Evolutionary conservation across 441 rosid genomes (phyloP).

Genomic region (Syzygium syzygioides): DNA sequence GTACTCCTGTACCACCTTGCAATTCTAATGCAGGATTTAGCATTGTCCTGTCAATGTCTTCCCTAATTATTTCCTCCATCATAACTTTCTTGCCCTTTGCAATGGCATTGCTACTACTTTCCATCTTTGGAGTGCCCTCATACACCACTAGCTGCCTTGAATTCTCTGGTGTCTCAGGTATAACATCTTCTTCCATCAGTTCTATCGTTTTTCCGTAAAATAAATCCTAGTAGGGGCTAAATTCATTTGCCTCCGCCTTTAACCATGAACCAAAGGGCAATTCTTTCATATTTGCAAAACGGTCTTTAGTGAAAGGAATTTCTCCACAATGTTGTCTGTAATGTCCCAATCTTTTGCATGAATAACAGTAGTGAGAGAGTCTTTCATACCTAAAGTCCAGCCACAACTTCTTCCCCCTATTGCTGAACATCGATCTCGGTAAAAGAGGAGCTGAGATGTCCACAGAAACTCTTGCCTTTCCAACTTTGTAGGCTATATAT

Average conservation of each 20-base stretch:
- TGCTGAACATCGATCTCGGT: accelerated
- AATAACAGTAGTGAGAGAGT: not conserved
- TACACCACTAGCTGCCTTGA: not conserved
- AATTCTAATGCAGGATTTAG: accelerated
- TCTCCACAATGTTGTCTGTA: not conserved
- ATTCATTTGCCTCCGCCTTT: too few species aligned
- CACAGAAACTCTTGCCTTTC: accelerated
- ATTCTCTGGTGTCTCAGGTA: not conserved
- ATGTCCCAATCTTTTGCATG: not conserved
- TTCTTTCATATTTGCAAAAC: not conserved
- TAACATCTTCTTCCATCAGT: not conserved
- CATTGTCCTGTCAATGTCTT: not conserved
- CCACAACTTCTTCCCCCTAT: not conserved
- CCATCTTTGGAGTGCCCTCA: not conserved
- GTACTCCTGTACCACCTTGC: too few species aligned
- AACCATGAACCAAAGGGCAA: not conserved
- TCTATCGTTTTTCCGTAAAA: not conserved
- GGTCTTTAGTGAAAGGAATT: not conserved
- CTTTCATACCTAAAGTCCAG: not conserved
- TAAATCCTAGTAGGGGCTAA: not conserved
- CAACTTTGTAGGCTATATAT: not conserved
- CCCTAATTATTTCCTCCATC: not conserved
- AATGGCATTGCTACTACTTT: not conserved
- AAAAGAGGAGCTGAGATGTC: not conserved
- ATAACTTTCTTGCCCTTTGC: not conserved